Evolutionary conservation across 305 asterid genomes (phyloP), one percentile per base, ranked within the genome.

Genomic region (Euphrasia arctica): DNA sequence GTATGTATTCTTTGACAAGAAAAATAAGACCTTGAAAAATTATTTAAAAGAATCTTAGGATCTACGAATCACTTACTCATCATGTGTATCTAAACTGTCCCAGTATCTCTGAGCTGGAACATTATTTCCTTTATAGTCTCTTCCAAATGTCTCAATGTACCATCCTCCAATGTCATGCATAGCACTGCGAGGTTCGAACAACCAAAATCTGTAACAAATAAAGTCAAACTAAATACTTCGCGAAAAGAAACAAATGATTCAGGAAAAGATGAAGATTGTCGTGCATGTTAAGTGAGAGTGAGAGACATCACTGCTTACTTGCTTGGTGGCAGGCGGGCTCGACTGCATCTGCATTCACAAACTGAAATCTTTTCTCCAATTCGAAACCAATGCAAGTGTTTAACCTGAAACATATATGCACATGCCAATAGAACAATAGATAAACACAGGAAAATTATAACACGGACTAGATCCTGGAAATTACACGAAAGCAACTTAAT

Each of bases 131-230:
- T 87, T 88, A 59, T 74, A 70, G 72, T 91, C 86, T 77, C 79
- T 82, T 65, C 95, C 96, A 72, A 80, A 91, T 57, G 95, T 89
- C 86, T 91, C 98, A 66, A 91, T 77, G 65, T 89, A 89, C 96
- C 98, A 91, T 69, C 98, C 98, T 74, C 98, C 96, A 69, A 79
- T 74, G 58, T 91, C 95, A 77, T 91, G 98, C 92, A 79, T 77
- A 29, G 87, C 81, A 76, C 95, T 82, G 66, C 98, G 95, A 76
- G 98, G 98, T 80, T 91, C 96, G 79, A 91, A 91, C 64, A 89
- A 77, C 98, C 98, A 91, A 84, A 76, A 89, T 71, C 96, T 91
- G 85, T 59, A 72, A 66, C 62, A 72, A 50, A 64, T 56, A 56
- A 58, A 61, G 71, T 75, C 10, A 45, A 4, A 10, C 4, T 51